These are phyloP conservation scores for Mucor piriformis DNA, from an alignment of 371 early-diverging fungal species.

Conservation along the genomic window DNA sequence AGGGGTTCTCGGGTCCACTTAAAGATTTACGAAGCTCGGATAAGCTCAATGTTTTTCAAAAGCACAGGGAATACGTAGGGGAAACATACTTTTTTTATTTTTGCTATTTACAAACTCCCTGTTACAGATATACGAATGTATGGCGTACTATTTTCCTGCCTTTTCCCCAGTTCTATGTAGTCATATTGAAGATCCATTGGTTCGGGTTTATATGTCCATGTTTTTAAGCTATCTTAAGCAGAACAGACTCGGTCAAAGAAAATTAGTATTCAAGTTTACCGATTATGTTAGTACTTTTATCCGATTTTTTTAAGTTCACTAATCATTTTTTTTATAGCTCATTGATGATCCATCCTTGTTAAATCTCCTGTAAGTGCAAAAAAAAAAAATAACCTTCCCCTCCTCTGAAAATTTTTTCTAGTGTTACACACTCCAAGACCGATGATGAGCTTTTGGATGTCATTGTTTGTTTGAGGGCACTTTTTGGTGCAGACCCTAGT, in stretches of 20 bases:
- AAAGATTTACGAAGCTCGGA: constrained; percentile 3
- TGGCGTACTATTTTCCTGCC: constrained; percentile 29
- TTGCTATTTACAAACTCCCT: neutral
- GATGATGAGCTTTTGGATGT: constrained; percentile 30
- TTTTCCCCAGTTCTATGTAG: constrained; percentile 22
- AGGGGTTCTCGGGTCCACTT: constrained; percentile 12
- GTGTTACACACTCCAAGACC: constrained; percentile 33
- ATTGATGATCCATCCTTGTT: constrained; percentile 33
- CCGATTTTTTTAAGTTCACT: neutral
- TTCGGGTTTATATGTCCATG: constrained; percentile 29
- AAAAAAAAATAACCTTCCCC: too few relatives aligned
- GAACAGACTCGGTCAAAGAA: constrained; percentile 19
- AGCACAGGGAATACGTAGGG: constrained; percentile 32
- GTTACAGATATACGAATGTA: constrained; percentile 32
- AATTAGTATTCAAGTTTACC: constrained; percentile 17
- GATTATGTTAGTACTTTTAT: constrained; percentile 25
- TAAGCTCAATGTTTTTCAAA: constrained; percentile 31
- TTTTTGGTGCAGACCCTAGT: constrained; percentile 52
- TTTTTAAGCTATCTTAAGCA: constrained; percentile 35
- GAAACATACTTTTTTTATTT: neutral
- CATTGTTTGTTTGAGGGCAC: constrained; percentile 36
- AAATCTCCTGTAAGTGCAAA: constrained; percentile 39
- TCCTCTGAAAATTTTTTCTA: constrained; percentile 4
- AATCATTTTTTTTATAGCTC: constrained; percentile 25
- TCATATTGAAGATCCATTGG: constrained; percentile 18